Conservation (phyloP, 2,329 filamentous ascomycete species). For the Monosporascus cannonballus region DNA sequence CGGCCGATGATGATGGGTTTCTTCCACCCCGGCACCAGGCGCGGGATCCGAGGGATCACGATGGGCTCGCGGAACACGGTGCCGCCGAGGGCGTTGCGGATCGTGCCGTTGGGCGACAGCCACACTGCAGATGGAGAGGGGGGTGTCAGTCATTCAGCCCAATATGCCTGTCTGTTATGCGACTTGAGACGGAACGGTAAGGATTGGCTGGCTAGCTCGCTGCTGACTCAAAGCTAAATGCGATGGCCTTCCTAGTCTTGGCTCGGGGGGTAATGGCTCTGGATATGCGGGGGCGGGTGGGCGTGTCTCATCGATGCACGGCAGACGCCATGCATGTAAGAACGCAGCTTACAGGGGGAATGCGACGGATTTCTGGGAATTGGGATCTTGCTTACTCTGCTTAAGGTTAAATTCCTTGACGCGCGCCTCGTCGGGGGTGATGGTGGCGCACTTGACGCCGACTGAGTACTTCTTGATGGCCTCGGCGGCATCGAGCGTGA, state of each 20-base stretch:
- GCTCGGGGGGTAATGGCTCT: background rate
- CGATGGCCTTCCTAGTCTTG: background rate
- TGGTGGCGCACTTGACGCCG: slow-evolving; percentile 98
- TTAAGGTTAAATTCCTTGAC: slow-evolving; percentile 98
- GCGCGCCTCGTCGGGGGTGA: slow-evolving; percentile 93
- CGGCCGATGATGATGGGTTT: slow-evolving; percentile 98
- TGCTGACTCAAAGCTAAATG: background rate
- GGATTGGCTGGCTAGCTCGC: slow-evolving; percentile 1
- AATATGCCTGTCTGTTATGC: too few species aligned
- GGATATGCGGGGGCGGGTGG: slow-evolving; percentile 7
- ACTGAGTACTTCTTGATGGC: slow-evolving; percentile 99
- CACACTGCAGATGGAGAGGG: slow-evolving; percentile 59
- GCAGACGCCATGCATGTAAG: slow-evolving; percentile 15
- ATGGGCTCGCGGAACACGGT: slow-evolving; percentile 99
- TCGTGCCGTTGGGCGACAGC: slow-evolving; percentile 94
- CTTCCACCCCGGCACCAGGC: slow-evolving; percentile 94
- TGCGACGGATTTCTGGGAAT: background rate
- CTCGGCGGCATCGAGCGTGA: slow-evolving; percentile 90
- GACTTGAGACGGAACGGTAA: background rate
- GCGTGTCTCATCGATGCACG: slow-evolving; percentile 1
- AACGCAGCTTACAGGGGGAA: slow-evolving; percentile 6
- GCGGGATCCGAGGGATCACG: slow-evolving; percentile 87
- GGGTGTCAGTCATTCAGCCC: slow-evolving; percentile 6
- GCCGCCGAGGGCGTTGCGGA: slow-evolving; percentile 71
- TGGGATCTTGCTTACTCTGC: slow-evolving; percentile 60